Evolutionary conservation across 306 rosid genomes (phyloP), one percentile per base, ranked within the genome.

Genomic region (Hippophae rhamnoides): DNA sequence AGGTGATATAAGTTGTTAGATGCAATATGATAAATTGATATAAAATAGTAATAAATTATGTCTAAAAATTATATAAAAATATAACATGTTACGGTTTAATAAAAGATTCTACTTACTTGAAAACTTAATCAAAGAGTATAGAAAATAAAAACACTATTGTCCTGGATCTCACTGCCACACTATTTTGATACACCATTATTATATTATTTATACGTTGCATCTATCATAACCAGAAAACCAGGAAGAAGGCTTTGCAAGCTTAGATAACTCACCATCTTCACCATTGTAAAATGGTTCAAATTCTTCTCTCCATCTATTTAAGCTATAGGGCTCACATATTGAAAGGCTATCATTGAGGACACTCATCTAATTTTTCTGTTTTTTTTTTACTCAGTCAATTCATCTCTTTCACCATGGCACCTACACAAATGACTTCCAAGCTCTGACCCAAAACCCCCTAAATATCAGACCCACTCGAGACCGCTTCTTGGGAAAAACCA

Each of bases 201-300:
- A 12, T 49, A 7, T 23, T 50, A n/a, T 57, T 69, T 89, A 89
- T 76, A 89, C 84, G 71, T 93, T 93, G 89, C 99, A 93, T 74
- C 90, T 74, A 63, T 93, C 99, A 26, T 93, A 89, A 66, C 95
- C 89, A 54, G 95, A 69, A 75, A 80, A 93, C 99, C 97, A 93
- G 14, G 90, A 86, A 60, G 94, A 81, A 57, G 83, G 79, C 68
- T 88, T 90, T 14, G 90, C 77, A 52, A 86, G 80, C 69, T 84
- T 86, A 13, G 77, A 82, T 61, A 82, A 84, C 74, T 84, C 95
- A 12, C 81, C 78, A 13, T 86, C 89, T 75, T 85, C 84, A 50
- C 69, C 73, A 46, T 76, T 79, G 70, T 70, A 69, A 55, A 82
- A 81, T 27, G 79, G 76, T 68, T 76, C 81, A 23, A 82, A 80